Percentiles rank a stretch among this genome's conserved stretches.
Conservation (phyloP, 148 eudicot species). For the Oxyria digyna region DNA sequence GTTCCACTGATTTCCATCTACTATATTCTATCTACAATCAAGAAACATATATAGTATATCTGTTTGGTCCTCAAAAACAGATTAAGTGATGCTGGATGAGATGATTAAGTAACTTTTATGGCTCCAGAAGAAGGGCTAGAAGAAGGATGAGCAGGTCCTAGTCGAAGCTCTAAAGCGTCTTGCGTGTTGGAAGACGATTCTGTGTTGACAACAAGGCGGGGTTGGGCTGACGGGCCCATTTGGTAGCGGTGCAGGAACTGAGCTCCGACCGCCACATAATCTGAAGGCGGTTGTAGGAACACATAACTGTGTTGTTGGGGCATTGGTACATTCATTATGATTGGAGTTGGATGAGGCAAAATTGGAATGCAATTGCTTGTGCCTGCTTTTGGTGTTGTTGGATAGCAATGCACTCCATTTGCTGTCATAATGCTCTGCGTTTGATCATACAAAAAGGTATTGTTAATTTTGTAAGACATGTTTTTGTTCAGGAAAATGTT, state of each 20-base stretch:
- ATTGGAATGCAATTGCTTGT: background rate
- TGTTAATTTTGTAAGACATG: too few relatives aligned
- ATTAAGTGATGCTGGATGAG: background rate
- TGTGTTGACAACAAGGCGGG: background rate
- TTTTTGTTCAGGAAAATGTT: too few relatives aligned
- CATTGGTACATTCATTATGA: background rate
- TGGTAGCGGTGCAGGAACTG: background rate
- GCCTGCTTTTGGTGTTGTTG: background rate
- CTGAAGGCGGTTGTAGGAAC: background rate
- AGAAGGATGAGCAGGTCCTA: background rate
- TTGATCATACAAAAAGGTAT: background rate
- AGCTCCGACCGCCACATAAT: too few relatives aligned
- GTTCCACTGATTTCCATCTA: too few relatives aligned
- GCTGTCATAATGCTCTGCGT: background rate
- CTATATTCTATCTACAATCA: background rate
- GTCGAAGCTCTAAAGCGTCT: conserved; percentile 1
- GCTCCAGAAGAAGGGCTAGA: background rate
- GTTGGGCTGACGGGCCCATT: background rate
- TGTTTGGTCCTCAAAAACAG: background rate
- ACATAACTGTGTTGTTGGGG: background rate
- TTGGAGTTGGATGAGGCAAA: background rate
- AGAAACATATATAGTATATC: background rate
- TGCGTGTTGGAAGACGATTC: background rate
- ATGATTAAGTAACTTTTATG: conserved; percentile 1
- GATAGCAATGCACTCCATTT: background rate